Evolutionary conservation across 495 filamentous ascomycete species (phyloP), one percentile per base, ranked within the genome.

Genomic region (Rhizodiscina lignyota): DNA sequence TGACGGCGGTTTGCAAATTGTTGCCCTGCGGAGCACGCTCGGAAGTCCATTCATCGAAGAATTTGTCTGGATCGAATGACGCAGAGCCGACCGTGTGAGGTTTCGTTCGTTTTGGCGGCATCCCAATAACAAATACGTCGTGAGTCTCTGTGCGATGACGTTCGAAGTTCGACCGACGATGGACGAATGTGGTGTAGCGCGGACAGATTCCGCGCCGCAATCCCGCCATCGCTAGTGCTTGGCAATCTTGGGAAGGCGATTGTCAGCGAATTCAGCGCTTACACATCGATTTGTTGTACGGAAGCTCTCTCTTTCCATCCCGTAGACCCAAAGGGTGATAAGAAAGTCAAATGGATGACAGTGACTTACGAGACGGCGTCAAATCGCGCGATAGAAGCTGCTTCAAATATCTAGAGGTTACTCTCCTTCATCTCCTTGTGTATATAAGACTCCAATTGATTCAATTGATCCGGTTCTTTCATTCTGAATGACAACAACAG

Each of bases 1-100:
- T 39, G 33, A 75, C 66, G 37, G 66, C 65, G 30, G 50, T 43
- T 19, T 50, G 49, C 34, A 75, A 53, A 38, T 70, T 52, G 17
- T 55, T 40, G 6, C 56, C 44, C 15, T 51, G 48, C 12, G 49
- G 39, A 16, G 28, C 18, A 20, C 44, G 30, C 22, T 42, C 35
- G 5, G 43, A 38, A 21, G 8, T 37, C 60, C 60, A 64, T 5
- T 38, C 32, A 1, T 47, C 38, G 24, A 62, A 51, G 37, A 61
- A 53, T 5, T 16, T 29, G 36, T 60, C 53, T 2, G 60, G 56
- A 29, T 57, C 43, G 32, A 62, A 64, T 22, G 37, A 26, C 5
- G 41, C 38, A 1, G 49, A 48, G 16, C 48, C 55, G 13, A 48
- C 43, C 1, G 51, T 56, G 19, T 40, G 48, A 29, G 50, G 18